phyloP scores from a whole-genome alignment of 768 basidiomycete species.

The Lactarius trivialis region DNA sequence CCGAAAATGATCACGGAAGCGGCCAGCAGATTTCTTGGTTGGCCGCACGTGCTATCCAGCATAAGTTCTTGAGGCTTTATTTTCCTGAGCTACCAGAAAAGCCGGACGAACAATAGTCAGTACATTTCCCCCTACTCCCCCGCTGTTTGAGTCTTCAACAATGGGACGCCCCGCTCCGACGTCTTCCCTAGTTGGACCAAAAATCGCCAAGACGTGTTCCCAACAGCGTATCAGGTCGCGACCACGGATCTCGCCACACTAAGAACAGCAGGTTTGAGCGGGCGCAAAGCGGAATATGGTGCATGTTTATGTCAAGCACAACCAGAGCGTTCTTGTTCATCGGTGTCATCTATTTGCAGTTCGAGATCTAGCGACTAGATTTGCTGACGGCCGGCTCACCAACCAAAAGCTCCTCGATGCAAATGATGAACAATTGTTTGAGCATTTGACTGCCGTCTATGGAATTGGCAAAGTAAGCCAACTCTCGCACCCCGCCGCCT shows the following conservation, averaged over 20 bases:
- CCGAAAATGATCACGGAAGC: constrained; percentile 30
- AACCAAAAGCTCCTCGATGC: constrained; percentile 64
- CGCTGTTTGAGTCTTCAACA: constrained; percentile 9
- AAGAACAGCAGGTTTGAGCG: constrained; percentile 69
- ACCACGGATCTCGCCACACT: constrained; percentile 51
- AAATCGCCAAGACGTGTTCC: constrained; percentile 41
- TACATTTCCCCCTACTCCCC: constrained; percentile 14
- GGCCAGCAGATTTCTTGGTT: constrained; percentile 83
- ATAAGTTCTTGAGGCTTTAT: constrained; percentile 72
- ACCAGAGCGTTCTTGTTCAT: neutral
- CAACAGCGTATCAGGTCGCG: constrained; percentile 63
- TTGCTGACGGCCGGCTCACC: constrained; percentile 74
- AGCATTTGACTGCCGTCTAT: constrained; percentile 69
- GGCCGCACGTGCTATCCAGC: constrained; percentile 77
- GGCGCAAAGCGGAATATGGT: constrained; percentile 90
- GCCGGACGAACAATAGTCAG: constrained; percentile 44
- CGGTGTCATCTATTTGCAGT: constrained; percentile 38
- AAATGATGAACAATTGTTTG: constrained; percentile 67
- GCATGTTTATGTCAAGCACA: constrained; percentile 22
- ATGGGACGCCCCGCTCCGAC: neutral
- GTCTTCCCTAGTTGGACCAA: constrained; percentile 14
- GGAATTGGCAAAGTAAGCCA: constrained; percentile 67
- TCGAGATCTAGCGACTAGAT: constrained; percentile 69
- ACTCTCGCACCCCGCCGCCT: neutral
- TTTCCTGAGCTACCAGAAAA: constrained; percentile 70